A percentile compares a stretch with the other conserved stretches of the same genome.
Evolutionary conservation across 140 eudicot species (phyloP).

Genomic region (Ambrosia hybrid): DNA sequence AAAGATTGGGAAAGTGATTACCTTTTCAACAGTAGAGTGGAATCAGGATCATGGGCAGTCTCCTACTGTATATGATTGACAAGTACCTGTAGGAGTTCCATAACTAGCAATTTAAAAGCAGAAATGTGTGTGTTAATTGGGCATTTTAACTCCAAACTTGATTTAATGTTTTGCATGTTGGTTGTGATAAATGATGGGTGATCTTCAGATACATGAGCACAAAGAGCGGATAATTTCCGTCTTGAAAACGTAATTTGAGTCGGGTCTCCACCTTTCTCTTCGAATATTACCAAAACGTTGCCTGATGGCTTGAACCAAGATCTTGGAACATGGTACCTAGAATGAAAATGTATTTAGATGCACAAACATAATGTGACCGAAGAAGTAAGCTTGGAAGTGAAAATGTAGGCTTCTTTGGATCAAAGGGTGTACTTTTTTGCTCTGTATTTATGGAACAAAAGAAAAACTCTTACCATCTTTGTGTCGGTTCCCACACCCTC

Average conservation of each 20-base stretch:
- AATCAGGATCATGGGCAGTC: no score
- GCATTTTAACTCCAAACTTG: slow-evolving; percentile 56
- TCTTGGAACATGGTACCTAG: slow-evolving; percentile 94
- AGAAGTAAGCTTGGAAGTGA: no score
- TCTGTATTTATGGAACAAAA: no score
- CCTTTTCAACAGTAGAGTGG: slow-evolving; percentile 62
- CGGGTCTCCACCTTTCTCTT: slow-evolving; percentile 98
- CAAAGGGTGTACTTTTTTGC: no score
- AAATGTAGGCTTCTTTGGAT: no score
- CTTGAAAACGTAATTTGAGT: slow-evolving; percentile 68
- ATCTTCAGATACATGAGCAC: slow-evolving; percentile 70
- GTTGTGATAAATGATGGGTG: slow-evolving; percentile 57
- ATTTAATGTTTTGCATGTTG: slow-evolving; percentile 30
- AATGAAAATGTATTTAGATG: slow-evolving; percentile 3
- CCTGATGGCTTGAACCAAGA: slow-evolving; percentile 98
- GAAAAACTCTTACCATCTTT: slow-evolving; percentile 99
- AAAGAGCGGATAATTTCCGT: slow-evolving; percentile 54
- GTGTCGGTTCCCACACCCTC: slow-evolving; percentile 93
- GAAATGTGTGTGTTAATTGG: slow-evolving; percentile 58
- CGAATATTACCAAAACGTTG: slow-evolving; percentile 80
- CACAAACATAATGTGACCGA: not conserved
- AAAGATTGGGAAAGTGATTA: slow-evolving; percentile 17
- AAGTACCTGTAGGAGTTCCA: no score
- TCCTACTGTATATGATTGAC: no score
- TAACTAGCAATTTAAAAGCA: slow-evolving; percentile 35